phyloP scores from a whole-genome alignment of 495 filamentous ascomycete species.

The Aspergillus diversus region DNA sequence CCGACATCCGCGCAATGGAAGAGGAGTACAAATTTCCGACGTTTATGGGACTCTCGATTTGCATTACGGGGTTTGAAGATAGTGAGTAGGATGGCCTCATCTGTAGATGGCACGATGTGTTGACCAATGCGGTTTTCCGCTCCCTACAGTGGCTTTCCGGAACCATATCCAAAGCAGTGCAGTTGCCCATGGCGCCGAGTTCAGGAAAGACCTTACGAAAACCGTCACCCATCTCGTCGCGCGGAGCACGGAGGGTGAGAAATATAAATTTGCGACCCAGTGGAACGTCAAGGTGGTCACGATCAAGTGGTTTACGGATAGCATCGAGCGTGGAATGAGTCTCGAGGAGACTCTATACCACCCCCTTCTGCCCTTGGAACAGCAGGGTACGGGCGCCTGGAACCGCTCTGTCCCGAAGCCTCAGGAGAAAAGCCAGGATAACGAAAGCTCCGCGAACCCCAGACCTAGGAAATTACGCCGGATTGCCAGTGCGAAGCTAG shows the following conservation, averaged over 20 bases:
- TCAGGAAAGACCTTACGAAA: slow-evolving; percentile 83
- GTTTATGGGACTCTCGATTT: slow-evolving; percentile 71
- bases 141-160: slow-evolving; percentile 61
- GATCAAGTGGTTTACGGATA: slow-evolving; percentile 83
- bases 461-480: slow-evolving; percentile 71
- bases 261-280: slow-evolving; percentile 80
- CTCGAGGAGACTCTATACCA: slow-evolving; percentile 84
- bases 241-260: slow-evolving; percentile 74
- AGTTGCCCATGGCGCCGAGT: slow-evolving; percentile 71
- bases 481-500: slow-evolving; percentile 76
- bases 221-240: slow-evolving; percentile 85
- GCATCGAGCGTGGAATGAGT: slow-evolving; percentile 88
- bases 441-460: slow-evolving; percentile 34
- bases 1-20: slow-evolving; percentile 72
- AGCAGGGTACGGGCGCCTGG: slow-evolving; percentile 82
- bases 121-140: slow-evolving; percentile 3
- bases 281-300: slow-evolving; percentile 81
- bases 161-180: slow-evolving; percentile 68
- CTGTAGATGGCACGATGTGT: slow-evolving; percentile 17
- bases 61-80: slow-evolving; percentile 89
- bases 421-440: slow-evolving; percentile 31
- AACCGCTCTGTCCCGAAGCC: slow-evolving; percentile 48
- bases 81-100: slow-evolving; percentile 52
- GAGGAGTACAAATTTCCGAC: slow-evolving; percentile 60
- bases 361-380: slow-evolving; percentile 64